Percentiles rank a stretch among this genome's conserved stretches.
phyloP scores from a whole-genome alignment of 2,329 filamentous ascomycete genomes.

The Hypoxylon sp. region DNA sequence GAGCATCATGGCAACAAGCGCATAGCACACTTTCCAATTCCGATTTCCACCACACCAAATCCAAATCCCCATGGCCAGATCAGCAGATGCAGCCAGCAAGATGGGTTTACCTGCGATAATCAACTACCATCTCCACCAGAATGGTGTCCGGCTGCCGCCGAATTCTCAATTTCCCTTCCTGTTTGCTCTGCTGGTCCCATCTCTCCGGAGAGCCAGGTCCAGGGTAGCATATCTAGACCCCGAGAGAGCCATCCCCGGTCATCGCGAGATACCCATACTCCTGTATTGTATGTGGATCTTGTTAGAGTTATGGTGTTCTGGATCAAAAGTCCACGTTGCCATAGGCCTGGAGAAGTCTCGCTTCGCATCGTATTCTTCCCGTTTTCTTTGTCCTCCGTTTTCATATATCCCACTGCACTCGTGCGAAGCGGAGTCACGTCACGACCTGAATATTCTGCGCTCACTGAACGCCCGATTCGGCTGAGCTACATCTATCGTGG shows the following conservation, averaged over 20 bases:
- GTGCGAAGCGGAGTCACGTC: conserved; percentile 6
- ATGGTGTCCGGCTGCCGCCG: conserved; percentile 18
- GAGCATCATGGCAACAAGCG: conserved; percentile 40
- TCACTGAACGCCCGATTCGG: conserved; percentile 28
- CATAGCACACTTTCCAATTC: conserved; percentile 32
- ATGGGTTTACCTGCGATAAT: conserved; percentile 19
- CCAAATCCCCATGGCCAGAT: conserved; percentile 24
- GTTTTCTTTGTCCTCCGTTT: conserved; percentile 8
- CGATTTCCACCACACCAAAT: conserved; percentile 34
- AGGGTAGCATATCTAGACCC: conserved; percentile 31
- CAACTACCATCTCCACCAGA: conserved; percentile 13
- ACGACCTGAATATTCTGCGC: conserved; percentile 6
- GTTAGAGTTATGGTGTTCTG: conserved; percentile 22
- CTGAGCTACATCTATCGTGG: conserved; percentile 17
- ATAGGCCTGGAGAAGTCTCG: conserved; percentile 22
- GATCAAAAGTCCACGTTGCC: conserved; percentile 34
- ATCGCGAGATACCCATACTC: conserved; percentile 25
- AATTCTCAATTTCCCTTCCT: conserved; percentile 19
- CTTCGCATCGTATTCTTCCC: conserved; percentile 11
- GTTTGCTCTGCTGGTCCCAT: conserved; percentile 29
- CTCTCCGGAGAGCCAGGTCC: conserved; percentile 23
- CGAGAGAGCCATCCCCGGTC: conserved; percentile 24
- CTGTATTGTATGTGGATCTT: conserved; percentile 30
- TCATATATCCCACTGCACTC: conserved; percentile 5
- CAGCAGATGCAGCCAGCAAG: conserved; percentile 15